Evolutionary conservation across 202 grass and related monocot species (phyloP).

Genomic region (Schoenoplectus tabernaemontani): DNA sequence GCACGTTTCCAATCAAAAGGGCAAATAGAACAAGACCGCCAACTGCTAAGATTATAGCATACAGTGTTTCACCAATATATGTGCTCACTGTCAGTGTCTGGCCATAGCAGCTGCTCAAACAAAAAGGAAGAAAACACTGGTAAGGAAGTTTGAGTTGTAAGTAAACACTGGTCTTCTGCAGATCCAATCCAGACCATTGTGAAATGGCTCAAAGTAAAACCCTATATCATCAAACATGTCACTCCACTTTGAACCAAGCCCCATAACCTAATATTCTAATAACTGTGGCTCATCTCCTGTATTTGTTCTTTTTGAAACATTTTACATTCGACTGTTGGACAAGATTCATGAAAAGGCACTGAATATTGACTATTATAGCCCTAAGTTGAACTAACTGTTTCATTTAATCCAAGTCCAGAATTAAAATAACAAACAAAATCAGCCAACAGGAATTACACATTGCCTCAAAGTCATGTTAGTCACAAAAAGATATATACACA

Average conservation of each 20-base stretch:
- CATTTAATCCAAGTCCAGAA: background rate
- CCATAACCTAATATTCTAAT: background rate
- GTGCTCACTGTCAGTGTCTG: conserved; percentile 89
- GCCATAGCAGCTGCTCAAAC: conserved; percentile 66
- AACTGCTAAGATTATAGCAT: conserved; percentile 83
- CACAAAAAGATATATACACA: background rate
- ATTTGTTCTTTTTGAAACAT: background rate
- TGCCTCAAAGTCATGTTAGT: background rate
- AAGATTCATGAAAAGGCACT: background rate
- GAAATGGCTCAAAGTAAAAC: background rate
- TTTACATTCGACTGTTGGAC: background rate
- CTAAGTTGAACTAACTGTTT: background rate
- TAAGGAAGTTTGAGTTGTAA: conserved; percentile 19
- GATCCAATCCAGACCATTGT: background rate
- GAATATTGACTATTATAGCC: background rate
- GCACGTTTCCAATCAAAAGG: conserved; percentile 95
- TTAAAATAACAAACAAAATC: background rate
- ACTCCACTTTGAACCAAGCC: too few relatives aligned
- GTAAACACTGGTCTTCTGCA: background rate
- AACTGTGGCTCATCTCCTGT: background rate
- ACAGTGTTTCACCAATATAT: conserved; percentile 86
- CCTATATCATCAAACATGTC: background rate
- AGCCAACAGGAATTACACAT: background rate
- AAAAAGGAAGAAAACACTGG: conserved; percentile 13
- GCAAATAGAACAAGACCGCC: conserved; percentile 88